Evolutionary conservation across 441 rosid species (phyloP).

Genomic region (Populus hybrid): DNA sequence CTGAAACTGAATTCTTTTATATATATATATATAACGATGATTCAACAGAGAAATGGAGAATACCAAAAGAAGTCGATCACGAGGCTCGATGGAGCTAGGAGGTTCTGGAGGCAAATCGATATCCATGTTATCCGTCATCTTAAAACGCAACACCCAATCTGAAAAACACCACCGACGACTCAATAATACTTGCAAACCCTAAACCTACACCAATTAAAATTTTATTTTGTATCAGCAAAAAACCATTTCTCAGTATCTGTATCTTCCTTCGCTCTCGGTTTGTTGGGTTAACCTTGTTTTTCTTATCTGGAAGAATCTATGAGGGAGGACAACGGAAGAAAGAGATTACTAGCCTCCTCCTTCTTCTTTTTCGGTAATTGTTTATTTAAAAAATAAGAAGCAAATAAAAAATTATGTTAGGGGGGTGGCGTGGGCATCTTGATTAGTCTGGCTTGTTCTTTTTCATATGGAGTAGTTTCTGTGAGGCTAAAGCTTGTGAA

Average conservation of each 20-base stretch:
- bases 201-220: background rate
- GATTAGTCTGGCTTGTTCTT: too few species aligned
- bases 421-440: background rate
- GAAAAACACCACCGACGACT: constrained; percentile 42
- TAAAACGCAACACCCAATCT: constrained; percentile 39
- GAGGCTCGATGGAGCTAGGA: constrained; percentile 27
- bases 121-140: constrained; percentile 46
- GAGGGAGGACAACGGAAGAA: background rate
- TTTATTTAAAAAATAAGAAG: too few species aligned
- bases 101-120: constrained; percentile 45
- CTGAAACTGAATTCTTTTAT: background rate
- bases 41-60: background rate
- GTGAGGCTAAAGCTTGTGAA: too few species aligned
- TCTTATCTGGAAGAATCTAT: background rate
- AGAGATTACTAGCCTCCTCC: background rate
- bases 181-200: constrained; percentile 14
- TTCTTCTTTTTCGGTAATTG: background rate
- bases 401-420: too few species aligned
- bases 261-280: background rate
- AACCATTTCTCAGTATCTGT: background rate
- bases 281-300: background rate
- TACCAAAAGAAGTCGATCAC: constrained; percentile 49
- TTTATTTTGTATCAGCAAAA: too few species aligned
- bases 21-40: background rate
- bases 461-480: too few species aligned